These are phyloP conservation scores for Colletotrichum plurivorum DNA, from an alignment of 2,329 filamentous ascomycete genomes.

Conservation along the genomic window DNA sequence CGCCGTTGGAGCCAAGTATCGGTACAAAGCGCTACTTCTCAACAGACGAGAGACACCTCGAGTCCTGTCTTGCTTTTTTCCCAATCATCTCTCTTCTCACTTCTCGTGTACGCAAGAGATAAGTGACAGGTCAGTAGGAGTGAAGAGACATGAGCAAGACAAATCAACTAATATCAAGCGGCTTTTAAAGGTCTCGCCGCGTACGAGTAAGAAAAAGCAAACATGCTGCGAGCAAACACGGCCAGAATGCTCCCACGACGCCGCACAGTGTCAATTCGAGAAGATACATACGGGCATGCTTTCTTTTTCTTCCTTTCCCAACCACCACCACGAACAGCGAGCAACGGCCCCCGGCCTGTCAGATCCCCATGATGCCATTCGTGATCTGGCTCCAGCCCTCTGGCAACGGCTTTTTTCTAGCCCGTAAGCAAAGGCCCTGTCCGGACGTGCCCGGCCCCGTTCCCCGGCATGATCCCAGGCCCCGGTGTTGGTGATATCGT, in stretches of 20 bases:
- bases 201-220: constrained; percentile 31
- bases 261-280: constrained; percentile 18
- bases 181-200: constrained; percentile 7
- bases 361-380: constrained; percentile 17
- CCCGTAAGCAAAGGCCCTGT: constrained; percentile 20
- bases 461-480: constrained; percentile 28
- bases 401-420: constrained; percentile 24
- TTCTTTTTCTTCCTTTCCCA: constrained; percentile 7
- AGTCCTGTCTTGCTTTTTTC: constrained; percentile 21
- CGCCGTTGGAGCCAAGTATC: constrained; percentile 9
- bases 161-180: constrained; percentile 29
- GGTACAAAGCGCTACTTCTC: constrained; percentile 25
- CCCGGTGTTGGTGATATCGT: constrained; percentile 16
- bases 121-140: constrained; percentile 35
- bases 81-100: constrained; percentile 8
- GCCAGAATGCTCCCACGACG: neutral
- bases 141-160: constrained; percentile 29
- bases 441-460: constrained; percentile 26
- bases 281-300: constrained; percentile 25
- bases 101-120: constrained; percentile 30
- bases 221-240: constrained; percentile 15
- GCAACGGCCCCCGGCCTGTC: constrained; percentile 28
- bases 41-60: constrained; percentile 5
- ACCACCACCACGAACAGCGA: constrained; percentile 13
- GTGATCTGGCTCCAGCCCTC: constrained; percentile 10